A percentile compares a stretch with the other conserved stretches of the same genome.
These are phyloP conservation scores for Nicotiana benthamiana DNA, from an alignment of 257 asterid genomes.

Conservation along the genomic window DNA sequence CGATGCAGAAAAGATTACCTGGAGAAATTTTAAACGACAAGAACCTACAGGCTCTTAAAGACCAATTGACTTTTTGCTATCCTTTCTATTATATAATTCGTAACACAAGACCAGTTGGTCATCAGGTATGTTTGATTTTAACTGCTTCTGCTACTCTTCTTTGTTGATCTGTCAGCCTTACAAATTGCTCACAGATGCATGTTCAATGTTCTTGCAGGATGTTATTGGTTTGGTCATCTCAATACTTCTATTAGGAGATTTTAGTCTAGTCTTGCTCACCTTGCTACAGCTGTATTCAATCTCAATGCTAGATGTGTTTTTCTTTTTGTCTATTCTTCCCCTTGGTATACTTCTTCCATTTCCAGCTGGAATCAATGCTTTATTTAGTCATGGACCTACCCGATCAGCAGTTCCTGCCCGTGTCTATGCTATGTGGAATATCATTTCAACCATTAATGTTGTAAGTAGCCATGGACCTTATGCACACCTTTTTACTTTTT, in stretches of 20 bases:
- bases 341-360: constrained; percentile 77
- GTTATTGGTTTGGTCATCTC: constrained; percentile 79
- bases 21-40: constrained; percentile 51
- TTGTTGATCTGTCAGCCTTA: background rate
- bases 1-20: constrained; percentile 40
- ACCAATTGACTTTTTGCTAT: constrained; percentile 38
- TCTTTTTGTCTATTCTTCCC: constrained; percentile 68
- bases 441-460: constrained; percentile 63
- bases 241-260: constrained; percentile 73
- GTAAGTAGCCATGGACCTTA: constrained; percentile 39
- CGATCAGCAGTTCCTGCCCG: constrained; percentile 85
- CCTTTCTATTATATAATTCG: constrained; percentile 49
- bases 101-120: constrained; percentile 73
- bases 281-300: constrained; percentile 79
- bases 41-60: constrained; percentile 45
- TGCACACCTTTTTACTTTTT: background rate
- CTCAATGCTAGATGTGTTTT: constrained; percentile 50
- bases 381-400: constrained; percentile 78
- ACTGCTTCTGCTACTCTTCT: background rate
- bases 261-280: constrained; percentile 79
- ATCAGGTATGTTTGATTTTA: constrained; percentile 44
- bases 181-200: constrained; percentile 5
- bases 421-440: constrained; percentile 77
- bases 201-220: constrained; percentile 47
- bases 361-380: constrained; percentile 83